Conservation (phyloP, 1,284 basidiomycete species). For the Ganoderma resinaceum region DNA sequence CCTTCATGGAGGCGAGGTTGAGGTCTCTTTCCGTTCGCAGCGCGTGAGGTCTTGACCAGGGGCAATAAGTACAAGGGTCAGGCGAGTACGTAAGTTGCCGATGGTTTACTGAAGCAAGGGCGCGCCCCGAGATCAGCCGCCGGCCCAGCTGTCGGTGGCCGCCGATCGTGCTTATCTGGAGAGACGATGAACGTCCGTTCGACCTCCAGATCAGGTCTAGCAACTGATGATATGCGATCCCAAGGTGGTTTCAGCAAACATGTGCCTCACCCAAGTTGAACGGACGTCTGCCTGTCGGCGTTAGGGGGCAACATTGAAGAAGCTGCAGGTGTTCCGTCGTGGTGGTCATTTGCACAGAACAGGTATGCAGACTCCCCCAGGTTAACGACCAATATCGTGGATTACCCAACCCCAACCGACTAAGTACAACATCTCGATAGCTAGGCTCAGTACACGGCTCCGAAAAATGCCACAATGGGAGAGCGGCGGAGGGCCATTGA, state of each 20-base stretch:
- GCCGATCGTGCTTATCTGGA: slow-evolving; percentile 18
- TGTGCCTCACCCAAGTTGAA: neutral
- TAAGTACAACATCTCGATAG: neutral
- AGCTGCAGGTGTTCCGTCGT: neutral
- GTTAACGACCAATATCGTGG: neutral
- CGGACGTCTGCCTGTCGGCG: neutral
- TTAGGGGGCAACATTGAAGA: neutral
- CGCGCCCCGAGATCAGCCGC: slow-evolving; percentile 14
- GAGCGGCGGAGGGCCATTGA: neutral
- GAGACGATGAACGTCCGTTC: slow-evolving; percentile 12
- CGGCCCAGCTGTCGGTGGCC: slow-evolving; percentile 2
- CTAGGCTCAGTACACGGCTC: neutral
- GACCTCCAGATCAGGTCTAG: slow-evolving; percentile 20
- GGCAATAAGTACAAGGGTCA: neutral
- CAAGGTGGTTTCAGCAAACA: neutral
- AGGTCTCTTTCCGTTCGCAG: neutral
- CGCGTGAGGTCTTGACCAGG: neutral
- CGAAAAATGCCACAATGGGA: neutral
- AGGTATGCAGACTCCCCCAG: neutral
- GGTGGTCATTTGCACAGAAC: neutral
- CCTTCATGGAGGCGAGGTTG: neutral
- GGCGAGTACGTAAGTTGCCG: neutral
- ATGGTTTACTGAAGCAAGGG: neutral
- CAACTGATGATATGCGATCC: neutral
- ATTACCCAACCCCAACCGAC: neutral